Percentiles rank a stretch among this genome's conserved stretches.
Evolutionary conservation across 176 grass and related monocot genomes (phyloP).

Genomic region (Zea luxurians): DNA sequence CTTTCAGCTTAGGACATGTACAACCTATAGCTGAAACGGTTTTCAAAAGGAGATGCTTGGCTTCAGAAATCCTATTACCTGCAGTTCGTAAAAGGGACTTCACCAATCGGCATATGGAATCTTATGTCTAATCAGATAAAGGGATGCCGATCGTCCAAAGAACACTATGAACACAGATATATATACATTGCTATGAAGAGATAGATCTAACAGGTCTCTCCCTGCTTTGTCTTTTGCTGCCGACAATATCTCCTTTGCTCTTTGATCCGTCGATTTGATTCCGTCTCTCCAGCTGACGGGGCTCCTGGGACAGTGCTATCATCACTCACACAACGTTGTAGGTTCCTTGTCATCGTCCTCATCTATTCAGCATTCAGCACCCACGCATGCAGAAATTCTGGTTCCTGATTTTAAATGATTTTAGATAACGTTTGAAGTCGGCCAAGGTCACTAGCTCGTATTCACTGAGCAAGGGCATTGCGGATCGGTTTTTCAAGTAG

Average conservation of each 20-base stretch:
- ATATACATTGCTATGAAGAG: not conserved
- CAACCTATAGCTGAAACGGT: too few relatives aligned
- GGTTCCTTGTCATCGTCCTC: constrained; percentile 23
- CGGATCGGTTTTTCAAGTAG: too few relatives aligned
- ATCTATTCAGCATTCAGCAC: constrained; percentile 12
- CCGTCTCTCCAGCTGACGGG: constrained; percentile 5
- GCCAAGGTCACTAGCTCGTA: too few relatives aligned
- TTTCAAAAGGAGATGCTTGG: too few relatives aligned
- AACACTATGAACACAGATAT: not conserved
- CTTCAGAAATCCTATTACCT: too few relatives aligned
- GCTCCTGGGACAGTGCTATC: not conserved
- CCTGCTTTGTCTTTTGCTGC: constrained; percentile 27
- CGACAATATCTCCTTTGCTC: constrained; percentile 45
- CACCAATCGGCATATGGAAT: constrained; percentile 32
- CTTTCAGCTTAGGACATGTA: too few relatives aligned
- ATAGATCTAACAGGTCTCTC: constrained; percentile 24
- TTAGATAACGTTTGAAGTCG: not conserved
- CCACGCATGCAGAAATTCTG: not conserved
- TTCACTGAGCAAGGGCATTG: too few relatives aligned
- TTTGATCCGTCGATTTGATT: constrained; percentile 50
- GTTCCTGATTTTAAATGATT: not conserved
- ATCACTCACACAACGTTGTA: not conserved
- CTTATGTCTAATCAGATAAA: constrained; percentile 41
- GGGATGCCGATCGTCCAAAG: constrained; percentile 18
- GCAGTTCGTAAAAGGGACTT: too few relatives aligned